These are phyloP conservation scores for Trichosporon inkin DNA, from an alignment of 1,284 basidiomycete species.

Conservation along the genomic window DNA sequence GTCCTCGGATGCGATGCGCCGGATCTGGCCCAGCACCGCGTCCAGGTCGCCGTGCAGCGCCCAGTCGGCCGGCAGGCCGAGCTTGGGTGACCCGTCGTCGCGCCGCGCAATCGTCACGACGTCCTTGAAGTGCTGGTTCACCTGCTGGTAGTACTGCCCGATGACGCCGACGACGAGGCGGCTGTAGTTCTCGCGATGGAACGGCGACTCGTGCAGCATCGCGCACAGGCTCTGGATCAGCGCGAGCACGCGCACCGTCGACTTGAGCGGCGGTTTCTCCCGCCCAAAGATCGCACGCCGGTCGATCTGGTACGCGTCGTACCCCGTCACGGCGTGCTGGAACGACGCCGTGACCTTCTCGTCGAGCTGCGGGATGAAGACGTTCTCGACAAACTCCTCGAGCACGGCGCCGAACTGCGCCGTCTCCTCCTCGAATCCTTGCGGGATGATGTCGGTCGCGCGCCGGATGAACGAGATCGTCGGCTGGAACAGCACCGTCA, in stretches of 20 bases:
- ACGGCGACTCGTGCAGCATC: conserved; percentile 91
- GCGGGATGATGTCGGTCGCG: conserved; percentile 64
- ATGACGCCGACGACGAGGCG: conserved; percentile 92
- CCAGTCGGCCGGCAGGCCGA: conserved; percentile 71
- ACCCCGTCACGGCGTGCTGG: conserved; percentile 74
- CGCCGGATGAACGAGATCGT: conserved; percentile 80
- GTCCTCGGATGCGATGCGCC: conserved; percentile 25
- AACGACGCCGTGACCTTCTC: conserved; percentile 88
- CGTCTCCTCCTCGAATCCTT: conserved; percentile 63
- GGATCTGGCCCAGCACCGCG: conserved; percentile 59
- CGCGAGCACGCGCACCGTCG: conserved; percentile 77
- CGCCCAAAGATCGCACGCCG: conserved; percentile 18
- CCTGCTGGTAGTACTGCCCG: conserved; percentile 93
- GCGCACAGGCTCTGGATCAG: conserved; percentile 87
- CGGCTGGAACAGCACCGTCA: conserved; percentile 88
- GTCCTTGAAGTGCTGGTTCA: conserved; percentile 73
- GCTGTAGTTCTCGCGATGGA: conserved; percentile 90
- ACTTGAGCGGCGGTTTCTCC: conserved; percentile 59
- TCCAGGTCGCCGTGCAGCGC: conserved; percentile 76
- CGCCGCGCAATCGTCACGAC: conserved; percentile 25
- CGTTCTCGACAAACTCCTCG: conserved; percentile 89
- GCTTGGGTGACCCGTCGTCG: not conserved
- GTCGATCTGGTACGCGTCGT: conserved; percentile 70
- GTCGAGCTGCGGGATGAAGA: conserved; percentile 91
- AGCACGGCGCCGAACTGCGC: conserved; percentile 64